These are phyloP conservation scores for Bolboschoenoplectus hybrid DNA, from an alignment of 202 grass and related monocot species.

Conservation along the genomic window DNA sequence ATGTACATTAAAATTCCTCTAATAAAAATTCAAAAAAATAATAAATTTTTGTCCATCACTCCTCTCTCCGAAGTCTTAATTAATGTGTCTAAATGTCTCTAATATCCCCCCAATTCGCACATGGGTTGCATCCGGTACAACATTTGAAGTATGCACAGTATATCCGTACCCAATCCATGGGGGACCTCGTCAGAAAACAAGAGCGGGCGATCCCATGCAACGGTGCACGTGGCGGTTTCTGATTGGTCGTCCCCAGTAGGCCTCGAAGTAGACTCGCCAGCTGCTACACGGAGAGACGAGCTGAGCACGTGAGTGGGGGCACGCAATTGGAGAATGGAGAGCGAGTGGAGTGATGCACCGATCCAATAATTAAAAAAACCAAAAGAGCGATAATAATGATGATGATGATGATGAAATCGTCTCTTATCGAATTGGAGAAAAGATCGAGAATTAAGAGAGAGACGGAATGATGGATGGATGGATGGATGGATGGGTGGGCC, in stretches of 20 bases:
- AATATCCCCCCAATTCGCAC: not conserved
- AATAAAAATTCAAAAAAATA: not conserved
- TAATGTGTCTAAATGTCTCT: not conserved
- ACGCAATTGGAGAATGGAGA: not conserved
- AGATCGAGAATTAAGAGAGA: not conserved
- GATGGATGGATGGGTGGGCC: not conserved
- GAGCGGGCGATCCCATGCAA: conserved; percentile 40
- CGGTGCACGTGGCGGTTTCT: not conserved
- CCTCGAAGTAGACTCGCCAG: conserved; percentile 35
- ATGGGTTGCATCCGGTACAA: not conserved
- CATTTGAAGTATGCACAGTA: not conserved
- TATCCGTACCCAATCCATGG: conserved; percentile 17
- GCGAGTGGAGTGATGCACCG: conserved; percentile 27
- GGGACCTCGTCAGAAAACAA: conserved; percentile 34
- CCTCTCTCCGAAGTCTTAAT: not conserved
- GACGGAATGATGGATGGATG: not conserved
- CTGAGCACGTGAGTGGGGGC: conserved; percentile 36
- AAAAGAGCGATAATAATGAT: not conserved
- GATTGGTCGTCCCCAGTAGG: conserved; percentile 2
- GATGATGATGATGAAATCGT: not conserved
- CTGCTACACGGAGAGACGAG: not conserved
- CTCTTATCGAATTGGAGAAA: not conserved
- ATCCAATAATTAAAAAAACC: not conserved
- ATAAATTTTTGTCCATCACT: not conserved
- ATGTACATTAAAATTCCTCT: too few species aligned